Evolutionary conservation across 2,329 filamentous ascomycete species (phyloP).

Genomic region (Pseudopyrenochaeta lycopersici): DNA sequence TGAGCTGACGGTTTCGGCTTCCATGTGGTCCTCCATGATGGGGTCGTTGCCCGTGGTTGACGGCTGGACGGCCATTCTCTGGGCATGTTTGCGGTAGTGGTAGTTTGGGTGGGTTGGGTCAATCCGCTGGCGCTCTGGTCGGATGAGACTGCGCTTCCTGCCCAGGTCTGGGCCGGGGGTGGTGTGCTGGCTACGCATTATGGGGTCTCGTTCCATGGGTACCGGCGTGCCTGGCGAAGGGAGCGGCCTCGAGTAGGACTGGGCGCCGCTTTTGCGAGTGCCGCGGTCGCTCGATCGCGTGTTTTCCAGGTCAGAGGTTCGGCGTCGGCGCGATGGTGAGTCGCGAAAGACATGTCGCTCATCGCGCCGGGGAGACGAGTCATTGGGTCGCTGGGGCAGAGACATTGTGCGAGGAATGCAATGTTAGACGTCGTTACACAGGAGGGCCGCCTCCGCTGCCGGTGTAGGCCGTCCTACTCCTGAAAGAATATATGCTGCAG

Average conservation of each 20-base stretch:
- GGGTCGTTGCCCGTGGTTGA: constrained; percentile 94
- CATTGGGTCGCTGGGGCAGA: constrained; percentile 69
- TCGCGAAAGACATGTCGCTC: constrained; percentile 67
- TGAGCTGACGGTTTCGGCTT: constrained; percentile 65
- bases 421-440: constrained; percentile 26
- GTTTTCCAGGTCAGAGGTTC: constrained; percentile 73
- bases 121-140: constrained; percentile 86
- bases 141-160: constrained; percentile 87
- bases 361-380: constrained; percentile 64
- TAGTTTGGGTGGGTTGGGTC: constrained; percentile 92
- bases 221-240: constrained; percentile 56
- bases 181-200: constrained; percentile 54
- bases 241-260: constrained; percentile 51
- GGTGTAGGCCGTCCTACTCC: constrained; percentile 1
- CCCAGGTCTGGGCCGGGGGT: constrained; percentile 59
- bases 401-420: constrained; percentile 52
- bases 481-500: constrained; percentile 16
- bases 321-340: constrained; percentile 65
- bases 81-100: constrained; percentile 92
- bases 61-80: constrained; percentile 88
- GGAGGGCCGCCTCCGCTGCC: constrained; percentile 1
- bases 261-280: constrained; percentile 51
- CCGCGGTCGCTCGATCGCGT: constrained; percentile 59
- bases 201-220: constrained; percentile 61
- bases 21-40: constrained; percentile 74